Evolutionary conservation across 768 basidiomycete species (phyloP), one percentile per base, ranked within the genome.

Genomic region (Agaricus sinodeliciosus): DNA sequence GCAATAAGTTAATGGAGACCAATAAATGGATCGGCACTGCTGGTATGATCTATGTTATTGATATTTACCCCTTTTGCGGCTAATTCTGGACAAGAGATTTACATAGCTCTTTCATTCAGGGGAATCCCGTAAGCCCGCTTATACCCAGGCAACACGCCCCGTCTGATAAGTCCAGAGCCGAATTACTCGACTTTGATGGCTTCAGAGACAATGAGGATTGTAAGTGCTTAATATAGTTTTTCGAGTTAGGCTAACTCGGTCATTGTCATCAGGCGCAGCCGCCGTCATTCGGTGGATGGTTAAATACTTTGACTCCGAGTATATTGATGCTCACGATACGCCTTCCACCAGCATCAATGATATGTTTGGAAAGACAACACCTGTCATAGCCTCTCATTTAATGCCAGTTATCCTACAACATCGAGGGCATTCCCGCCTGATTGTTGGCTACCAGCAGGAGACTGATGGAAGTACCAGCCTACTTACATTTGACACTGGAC

Each of bases 391-490:
- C 25, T 85, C 87, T 0, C 66, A 79, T 18, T 81, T 77, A 59
- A 84, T 91, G 79, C 93, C 93, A 8, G 62, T 96, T 27, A 84
- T 95, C 40, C 70, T 95, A 46, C 85, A 95, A 71, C 83, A 90
- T 61, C 65, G 75, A 6, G 90, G 91, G 0, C 93, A 96, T 69
- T 96, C 93, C n/a, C 69, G 87, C 22, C 85, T 86, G 3, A 81
- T 96, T 11, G 76, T 96, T 2, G 93, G 93, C 1, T 94, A 87
- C 59, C 90, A 94, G 65, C 67, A 84, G 36, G 73, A 71, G 49
- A 79, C 75, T 58, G 71, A 71, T 13, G 84, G 82, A 6, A 65
- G 70, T 11, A 72, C 79, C 36, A 84, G 80, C 57, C 73, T 96
- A 8, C 71, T 95, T 12, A 71, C 78, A 6, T 90, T 93, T 57